Conservation (phyloP, 495 filamentous ascomycete species). For the Xylaria telfairii region DNA sequence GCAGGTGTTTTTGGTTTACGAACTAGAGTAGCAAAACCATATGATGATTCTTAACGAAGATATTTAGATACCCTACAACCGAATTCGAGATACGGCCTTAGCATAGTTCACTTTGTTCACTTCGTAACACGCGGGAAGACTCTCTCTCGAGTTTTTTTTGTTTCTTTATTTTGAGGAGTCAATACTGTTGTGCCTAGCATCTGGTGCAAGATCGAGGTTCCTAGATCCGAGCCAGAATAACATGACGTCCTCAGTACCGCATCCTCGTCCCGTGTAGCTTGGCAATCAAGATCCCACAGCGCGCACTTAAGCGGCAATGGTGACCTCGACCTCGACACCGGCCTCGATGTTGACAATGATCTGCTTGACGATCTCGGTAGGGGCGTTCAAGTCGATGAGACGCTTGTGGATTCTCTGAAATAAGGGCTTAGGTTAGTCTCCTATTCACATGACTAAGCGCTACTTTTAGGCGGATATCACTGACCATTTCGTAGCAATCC, state of each 20-base stretch:
- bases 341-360: constrained; percentile 99
- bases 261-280: constrained; percentile 31
- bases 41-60: constrained; percentile 1
- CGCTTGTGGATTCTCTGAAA: constrained; percentile 86
- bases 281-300: neutral
- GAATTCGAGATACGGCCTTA: neutral
- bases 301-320: constrained; percentile 84
- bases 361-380: constrained; percentile 99
- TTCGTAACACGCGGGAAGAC: neutral
- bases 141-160: neutral
- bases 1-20: constrained; percentile 6
- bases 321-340: constrained; percentile 99
- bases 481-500: constrained; percentile 95
- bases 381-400: constrained; percentile 93
- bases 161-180: constrained; percentile 5
- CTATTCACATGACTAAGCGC: too few species aligned
- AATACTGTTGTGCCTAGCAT: neutral
- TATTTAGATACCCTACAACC: constrained; percentile 23
- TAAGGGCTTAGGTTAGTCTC: neutral
- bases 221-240: neutral
- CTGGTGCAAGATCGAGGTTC: neutral
- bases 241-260: constrained; percentile 5
- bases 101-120: constrained; percentile 3
- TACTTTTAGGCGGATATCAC: neutral
- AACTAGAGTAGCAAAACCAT: constrained; percentile 11